Evolutionary conservation across 495 filamentous ascomycete species (phyloP), one percentile per base, ranked within the genome.

Genomic region (Chaetomium cochliodes): DNA sequence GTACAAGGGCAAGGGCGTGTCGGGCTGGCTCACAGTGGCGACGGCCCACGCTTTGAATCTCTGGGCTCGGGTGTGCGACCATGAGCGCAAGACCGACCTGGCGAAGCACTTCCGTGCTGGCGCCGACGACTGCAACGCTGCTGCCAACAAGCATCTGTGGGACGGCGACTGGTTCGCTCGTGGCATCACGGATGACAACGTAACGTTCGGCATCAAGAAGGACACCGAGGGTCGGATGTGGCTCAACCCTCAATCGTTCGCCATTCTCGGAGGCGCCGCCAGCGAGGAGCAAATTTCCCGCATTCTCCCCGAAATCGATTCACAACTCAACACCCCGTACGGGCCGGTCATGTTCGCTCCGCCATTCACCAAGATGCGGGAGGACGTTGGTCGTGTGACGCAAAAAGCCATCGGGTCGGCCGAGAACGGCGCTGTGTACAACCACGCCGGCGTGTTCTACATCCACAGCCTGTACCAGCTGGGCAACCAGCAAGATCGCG

Each of bases 381-480:
- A 85, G 72, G 82, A 85, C 60, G 75, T 85, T n/a, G 83, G 83
- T 22, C 81, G 83, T 46, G 83, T 85, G 30, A 84, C 83, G 51
- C 83, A 85, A 69, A 85, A 85, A 70, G 81, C 80, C 54, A 78
- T 80, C 18, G 83, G 83, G 16, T 79, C 78, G n/a, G 83, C 78
- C 16, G 83, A 85, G 72, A 85, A 85, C 68, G 83, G 74, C 2
- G 78, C 80, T 33, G 83, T 85, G 11, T 85, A 85, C 69, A 85
- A 85, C 74, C 83, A 85, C 68, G 83, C 83, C 0, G 79, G 74
- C 53, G 75, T 76, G 58, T 85, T 85, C 67, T 85, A 83, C 70
- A 72, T 81, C 61, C 77, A 80, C 74, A 78, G 76, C 28, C 58
- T 85, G 33, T 85, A 85, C 70, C 72, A 73, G 16, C 77, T 83